These are phyloP conservation scores for Aspergillus hortae DNA, from an alignment of 2,329 filamentous ascomycete species.

Conservation along the genomic window DNA sequence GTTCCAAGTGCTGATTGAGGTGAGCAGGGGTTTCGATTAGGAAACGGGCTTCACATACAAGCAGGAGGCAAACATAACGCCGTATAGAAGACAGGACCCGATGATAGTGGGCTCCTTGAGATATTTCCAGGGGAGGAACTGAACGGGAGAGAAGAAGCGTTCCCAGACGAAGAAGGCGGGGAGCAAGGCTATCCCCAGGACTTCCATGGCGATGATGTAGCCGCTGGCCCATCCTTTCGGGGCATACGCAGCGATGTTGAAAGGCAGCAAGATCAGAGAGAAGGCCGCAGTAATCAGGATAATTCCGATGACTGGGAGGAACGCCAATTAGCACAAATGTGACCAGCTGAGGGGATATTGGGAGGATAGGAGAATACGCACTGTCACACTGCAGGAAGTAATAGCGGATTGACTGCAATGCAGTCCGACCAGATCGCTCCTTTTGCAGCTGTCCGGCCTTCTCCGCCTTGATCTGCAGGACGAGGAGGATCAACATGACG, in stretches of 20 bases:
- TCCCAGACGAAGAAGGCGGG: constrained; percentile 54
- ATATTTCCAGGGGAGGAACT: constrained; percentile 27
- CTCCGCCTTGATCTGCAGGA: constrained; percentile 54
- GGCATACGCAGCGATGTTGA: constrained; percentile 20
- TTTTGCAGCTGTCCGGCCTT: constrained; percentile 36
- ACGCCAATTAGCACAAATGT: too few relatives aligned
- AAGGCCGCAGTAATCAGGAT: not conserved
- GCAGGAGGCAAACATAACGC: constrained; percentile 7
- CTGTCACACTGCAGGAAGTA: constrained; percentile 36
- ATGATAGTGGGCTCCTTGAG: constrained; percentile 37
- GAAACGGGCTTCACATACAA: not conserved
- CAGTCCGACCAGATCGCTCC: constrained; percentile 30
- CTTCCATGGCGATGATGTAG: constrained; percentile 48
- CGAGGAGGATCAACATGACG: constrained; percentile 50
- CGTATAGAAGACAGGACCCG: constrained; percentile 23
- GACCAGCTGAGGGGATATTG: not conserved
- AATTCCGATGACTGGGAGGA: not conserved
- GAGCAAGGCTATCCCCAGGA: constrained; percentile 53
- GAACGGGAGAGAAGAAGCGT: constrained; percentile 43
- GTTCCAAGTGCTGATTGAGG: constrained; percentile 22
- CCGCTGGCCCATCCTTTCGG: constrained; percentile 33
- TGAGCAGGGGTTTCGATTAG: constrained; percentile 13
- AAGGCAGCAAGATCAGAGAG: constrained; percentile 1
- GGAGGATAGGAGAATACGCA: not conserved
- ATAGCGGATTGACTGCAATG: constrained; percentile 43